phyloP scores from a whole-genome alignment of 192 early-diverging fungal species.

The Coemansia sp. region DNA sequence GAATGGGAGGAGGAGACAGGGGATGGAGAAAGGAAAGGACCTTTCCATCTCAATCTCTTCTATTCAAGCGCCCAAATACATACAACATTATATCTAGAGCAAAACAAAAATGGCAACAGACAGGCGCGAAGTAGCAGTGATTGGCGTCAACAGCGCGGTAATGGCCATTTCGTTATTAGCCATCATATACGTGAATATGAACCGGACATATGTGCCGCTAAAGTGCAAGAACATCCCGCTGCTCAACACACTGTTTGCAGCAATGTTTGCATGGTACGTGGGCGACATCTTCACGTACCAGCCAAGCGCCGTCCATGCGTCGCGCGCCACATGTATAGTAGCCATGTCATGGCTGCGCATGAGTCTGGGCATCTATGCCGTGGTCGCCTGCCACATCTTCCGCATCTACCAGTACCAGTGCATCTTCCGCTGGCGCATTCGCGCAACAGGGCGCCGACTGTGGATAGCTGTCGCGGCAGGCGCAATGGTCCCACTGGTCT shows the following conservation, averaged over 20 bases:
- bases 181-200: constrained; percentile 24
- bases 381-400: constrained; percentile 30
- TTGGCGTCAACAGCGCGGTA: constrained; percentile 29
- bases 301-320: constrained; percentile 26
- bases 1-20: neutral
- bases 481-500: constrained; percentile 11
- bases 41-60: too few relatives aligned
- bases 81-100: too few relatives aligned
- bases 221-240: constrained; percentile 51
- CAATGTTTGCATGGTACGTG: constrained; percentile 36
- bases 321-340: constrained; percentile 31
- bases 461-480: constrained; percentile 19
- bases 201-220: constrained; percentile 40
- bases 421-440: constrained; percentile 31
- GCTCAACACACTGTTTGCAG: constrained; percentile 23
- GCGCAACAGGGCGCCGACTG: constrained; percentile 20
- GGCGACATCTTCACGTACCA: constrained; percentile 48
- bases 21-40: too few relatives aligned
- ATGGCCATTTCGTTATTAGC: constrained; percentile 19
- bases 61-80: too few relatives aligned
- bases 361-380: constrained; percentile 32
- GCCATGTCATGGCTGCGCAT: constrained; percentile 51
- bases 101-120: constrained; percentile 15
- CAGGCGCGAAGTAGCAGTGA: constrained; percentile 30
- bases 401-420: constrained; percentile 48